Evolutionary conservation across 139 green algal species (phyloP), one percentile per base, ranked within the genome.

Genomic region (Marvania coccoides): DNA sequence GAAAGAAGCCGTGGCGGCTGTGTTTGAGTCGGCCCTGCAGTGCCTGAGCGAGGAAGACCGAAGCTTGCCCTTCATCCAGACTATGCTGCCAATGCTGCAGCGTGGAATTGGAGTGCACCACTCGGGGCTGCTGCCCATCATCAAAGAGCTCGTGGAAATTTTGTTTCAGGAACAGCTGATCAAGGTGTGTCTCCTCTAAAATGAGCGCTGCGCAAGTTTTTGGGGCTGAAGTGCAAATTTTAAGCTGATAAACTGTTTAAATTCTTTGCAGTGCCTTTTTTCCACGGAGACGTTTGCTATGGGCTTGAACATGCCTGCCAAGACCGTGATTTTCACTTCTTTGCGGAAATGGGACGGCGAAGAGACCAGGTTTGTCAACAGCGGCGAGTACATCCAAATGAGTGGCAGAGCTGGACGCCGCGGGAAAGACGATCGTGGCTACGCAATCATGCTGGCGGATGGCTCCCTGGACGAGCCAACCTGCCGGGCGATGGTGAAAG

Each of bases 341-440:
- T 69, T 96, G 47, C 70, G 65, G 8, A 98, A 99, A 79, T 98
- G 78, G 70, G 94, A 99, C 69, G 94, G 94, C 6, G 58, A 83
- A 37, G 71, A 72, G 35, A 30, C 2, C 14, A 26, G 70, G 19
- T 88, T 68, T 71, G 69, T 98, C 37, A 67, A 64, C 46, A 83
- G 62, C 34, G 93, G 92, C 1, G 92, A 98, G 76, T 98, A 96
- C 85, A 96, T 96, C 54, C 92, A 98, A 85, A 98, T 98, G 93
- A 92, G 81, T 46, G 93, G 93, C 2, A 69, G 94, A 2, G 93
- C 93, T 6, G 93, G 93, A 14, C 68, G 94, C 34, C 75, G 94
- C 23, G 94, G 93, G 15, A 96, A 90, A 72, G 94, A 99, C 74
- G 82, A 91, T 54, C 57, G 70, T 0, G 94, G 93, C 12, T 82